Evolutionary conservation across 441 rosid species (phyloP).

Genomic region (Euphorbia corollata): DNA sequence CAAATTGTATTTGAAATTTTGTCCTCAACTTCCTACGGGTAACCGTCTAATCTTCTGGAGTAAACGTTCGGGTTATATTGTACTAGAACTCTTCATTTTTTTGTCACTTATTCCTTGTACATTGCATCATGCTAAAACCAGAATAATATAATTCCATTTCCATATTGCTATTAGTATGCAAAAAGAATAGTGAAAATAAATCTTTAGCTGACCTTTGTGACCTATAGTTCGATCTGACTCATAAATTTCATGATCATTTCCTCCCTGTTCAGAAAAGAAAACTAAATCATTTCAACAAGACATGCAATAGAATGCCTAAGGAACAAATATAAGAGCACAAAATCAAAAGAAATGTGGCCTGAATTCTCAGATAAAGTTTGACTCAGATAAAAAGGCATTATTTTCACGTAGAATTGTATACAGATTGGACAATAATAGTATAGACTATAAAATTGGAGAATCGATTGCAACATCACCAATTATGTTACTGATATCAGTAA

Average conservation of each 20-base stretch:
- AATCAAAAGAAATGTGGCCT: neutral
- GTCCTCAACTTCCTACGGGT: neutral
- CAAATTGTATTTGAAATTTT: neutral
- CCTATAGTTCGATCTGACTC: slow-evolving; percentile 81
- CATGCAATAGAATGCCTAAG: neutral
- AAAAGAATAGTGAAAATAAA: slow-evolving; percentile 7
- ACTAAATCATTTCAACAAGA: slow-evolving; percentile 16
- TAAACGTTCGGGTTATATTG: neutral
- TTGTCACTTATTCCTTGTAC: neutral
- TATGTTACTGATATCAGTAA: neutral
- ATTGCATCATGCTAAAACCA: neutral
- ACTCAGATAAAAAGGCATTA: neutral
- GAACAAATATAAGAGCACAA: neutral
- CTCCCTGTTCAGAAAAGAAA: slow-evolving; percentile 53
- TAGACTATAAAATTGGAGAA: neutral
- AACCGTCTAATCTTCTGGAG: neutral
- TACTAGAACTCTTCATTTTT: neutral
- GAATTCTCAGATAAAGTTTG: neutral
- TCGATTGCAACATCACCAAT: neutral
- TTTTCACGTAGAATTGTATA: neutral
- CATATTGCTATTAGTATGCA: neutral
- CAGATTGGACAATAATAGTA: neutral
- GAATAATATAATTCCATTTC: slow-evolving; percentile 1
- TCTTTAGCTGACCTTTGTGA: slow-evolving; percentile 63
- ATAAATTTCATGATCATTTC: slow-evolving; percentile 89